Base-by-base conservation (phyloP, 371 early-diverging fungal genomes). In the Saksenaea oblongispora region DNA sequence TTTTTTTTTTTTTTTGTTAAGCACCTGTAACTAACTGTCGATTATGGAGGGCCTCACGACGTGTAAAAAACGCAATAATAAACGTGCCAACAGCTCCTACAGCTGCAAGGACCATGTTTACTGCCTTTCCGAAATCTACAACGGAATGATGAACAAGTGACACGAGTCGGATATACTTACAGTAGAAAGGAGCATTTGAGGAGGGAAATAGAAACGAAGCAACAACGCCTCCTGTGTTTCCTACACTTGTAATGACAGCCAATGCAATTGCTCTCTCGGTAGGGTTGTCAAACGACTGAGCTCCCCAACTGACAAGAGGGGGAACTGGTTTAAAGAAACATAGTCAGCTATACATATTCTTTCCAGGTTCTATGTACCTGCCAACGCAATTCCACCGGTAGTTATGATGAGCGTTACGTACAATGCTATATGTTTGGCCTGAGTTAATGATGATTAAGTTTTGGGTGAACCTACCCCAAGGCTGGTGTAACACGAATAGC, bases 261-360 rank as follows among this genome's bases (percentile, higher is more conserved):
- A 76, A 67, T 7, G 70, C 67, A 3, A 76, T 53, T 10, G 77
- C 77, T 61, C 74, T 61, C 0, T 64, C 62, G 7, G 67, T 69
- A 2, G 70, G 39, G 34, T 77, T 61, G 18, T 62, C 63, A 60
- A 70, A 68, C 36, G 69, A 62, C 10, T 67, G 39, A 5, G 67
- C 64, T 10, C 72, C 62, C 69, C 71, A 72, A 14, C 67, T 64
- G 13, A 77, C 47, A 5, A 67, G 62, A 24, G 69, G 63, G 22
- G 75, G 61, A 56, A 67, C 75, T 47, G 22, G 22, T 5, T 4
- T 28, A 15, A 9, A 55, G 18, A 39, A 36, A 44, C 47, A 10
- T 13, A n/a, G n/a, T n/a, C 9, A 28, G 28, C 8, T 64, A 35
- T 2, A 24, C n/a, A 3, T 2, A 18, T 24, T 3, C 10, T 14